Evolutionary conservation across 768 basidiomycete genomes (phyloP).

Genomic region (Mrakia frigida): DNA sequence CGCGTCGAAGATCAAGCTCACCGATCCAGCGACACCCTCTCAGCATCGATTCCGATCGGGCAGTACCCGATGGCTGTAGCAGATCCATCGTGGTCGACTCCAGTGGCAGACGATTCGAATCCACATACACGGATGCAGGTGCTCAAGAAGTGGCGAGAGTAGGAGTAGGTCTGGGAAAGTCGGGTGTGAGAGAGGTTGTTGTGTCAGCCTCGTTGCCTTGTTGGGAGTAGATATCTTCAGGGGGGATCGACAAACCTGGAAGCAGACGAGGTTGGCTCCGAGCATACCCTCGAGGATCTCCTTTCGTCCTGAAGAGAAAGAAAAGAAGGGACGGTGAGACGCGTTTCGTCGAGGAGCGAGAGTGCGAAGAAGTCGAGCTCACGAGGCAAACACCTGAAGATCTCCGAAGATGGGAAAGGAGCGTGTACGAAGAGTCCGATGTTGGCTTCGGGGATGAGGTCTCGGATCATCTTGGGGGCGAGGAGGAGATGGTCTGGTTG

Average conservation of each 20-base stretch:
- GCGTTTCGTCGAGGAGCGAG: slow-evolving; percentile 17
- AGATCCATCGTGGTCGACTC: slow-evolving; percentile 83
- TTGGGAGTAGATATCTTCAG: not conserved
- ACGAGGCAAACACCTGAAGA: slow-evolving; percentile 90
- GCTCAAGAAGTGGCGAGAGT: slow-evolving; percentile 88
- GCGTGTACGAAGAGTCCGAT: slow-evolving; percentile 95
- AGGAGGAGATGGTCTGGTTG: slow-evolving; percentile 71
- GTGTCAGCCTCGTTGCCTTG: not conserved
- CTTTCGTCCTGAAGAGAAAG: slow-evolving; percentile 57
- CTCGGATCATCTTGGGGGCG: slow-evolving; percentile 76
- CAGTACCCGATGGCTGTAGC: slow-evolving; percentile 78
- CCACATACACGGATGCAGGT: slow-evolving; percentile 95
- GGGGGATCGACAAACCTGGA: slow-evolving; percentile 62
- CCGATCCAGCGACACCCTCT: slow-evolving; percentile 74
- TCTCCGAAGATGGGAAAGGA: slow-evolving; percentile 93
- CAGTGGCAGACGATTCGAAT: slow-evolving; percentile 65
- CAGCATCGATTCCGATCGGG: slow-evolving; percentile 92
- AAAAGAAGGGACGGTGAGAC: not conserved
- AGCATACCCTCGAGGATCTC: slow-evolving; percentile 98
- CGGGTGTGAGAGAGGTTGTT: not conserved
- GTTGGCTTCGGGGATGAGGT: slow-evolving; percentile 60
- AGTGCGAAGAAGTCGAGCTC: slow-evolving; percentile 42
- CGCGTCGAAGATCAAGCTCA: too few species aligned
- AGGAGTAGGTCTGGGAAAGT: slow-evolving; percentile 69
- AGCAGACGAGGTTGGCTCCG: slow-evolving; percentile 90